Conservation (phyloP, 2,329 filamentous ascomycete genomes). For the Pseudopyricularia javanii region DNA sequence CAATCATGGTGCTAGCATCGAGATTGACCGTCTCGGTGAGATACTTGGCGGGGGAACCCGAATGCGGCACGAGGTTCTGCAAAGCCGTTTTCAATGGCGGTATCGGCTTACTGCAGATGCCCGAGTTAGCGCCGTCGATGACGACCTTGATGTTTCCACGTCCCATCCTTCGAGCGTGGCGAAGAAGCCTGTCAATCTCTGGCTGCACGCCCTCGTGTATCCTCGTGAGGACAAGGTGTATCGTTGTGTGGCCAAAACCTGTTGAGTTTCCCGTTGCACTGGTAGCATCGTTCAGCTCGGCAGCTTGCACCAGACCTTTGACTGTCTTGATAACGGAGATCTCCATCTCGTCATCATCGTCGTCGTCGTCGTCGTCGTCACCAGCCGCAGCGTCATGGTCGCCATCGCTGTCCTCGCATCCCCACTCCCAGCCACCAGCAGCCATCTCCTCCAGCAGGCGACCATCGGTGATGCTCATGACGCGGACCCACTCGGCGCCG, state of each 20-base stretch:
- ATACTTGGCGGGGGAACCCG: slow-evolving; percentile 6
- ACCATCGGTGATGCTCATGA: slow-evolving; percentile 16
- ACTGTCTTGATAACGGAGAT: slow-evolving; percentile 13
- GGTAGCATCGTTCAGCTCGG: slow-evolving; percentile 14
- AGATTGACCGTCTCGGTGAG: slow-evolving; percentile 36
- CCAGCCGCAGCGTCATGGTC: slow-evolving; percentile 3
- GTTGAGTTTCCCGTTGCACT: slow-evolving; percentile 1
- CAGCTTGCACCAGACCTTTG: slow-evolving; percentile 15
- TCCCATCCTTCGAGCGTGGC: slow-evolving; percentile 10
- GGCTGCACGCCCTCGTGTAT: slow-evolving; percentile 12
- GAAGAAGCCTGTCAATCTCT: slow-evolving; percentile 15
- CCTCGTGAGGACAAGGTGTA: slow-evolving; percentile 14
- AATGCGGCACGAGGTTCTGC: slow-evolving; percentile 8
- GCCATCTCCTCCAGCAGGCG: slow-evolving; percentile 18
- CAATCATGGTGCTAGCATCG: slow-evolving; percentile 60
- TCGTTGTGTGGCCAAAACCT: background rate
- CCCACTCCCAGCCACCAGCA: slow-evolving; percentile 17
- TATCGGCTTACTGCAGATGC: slow-evolving; percentile 8
- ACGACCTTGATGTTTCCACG: slow-evolving; percentile 10
- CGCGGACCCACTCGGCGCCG: slow-evolving; percentile 20
- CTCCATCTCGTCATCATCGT: slow-evolving; percentile 7
- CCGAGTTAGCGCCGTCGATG: slow-evolving; percentile 14
- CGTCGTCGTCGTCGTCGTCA: slow-evolving; percentile 5
- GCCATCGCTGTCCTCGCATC: slow-evolving; percentile 7
- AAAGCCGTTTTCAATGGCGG: slow-evolving; percentile 11